These are phyloP conservation scores for Hagleromyces aurorensis DNA, from an alignment of 805 yeast species.

Conservation along the genomic window DNA sequence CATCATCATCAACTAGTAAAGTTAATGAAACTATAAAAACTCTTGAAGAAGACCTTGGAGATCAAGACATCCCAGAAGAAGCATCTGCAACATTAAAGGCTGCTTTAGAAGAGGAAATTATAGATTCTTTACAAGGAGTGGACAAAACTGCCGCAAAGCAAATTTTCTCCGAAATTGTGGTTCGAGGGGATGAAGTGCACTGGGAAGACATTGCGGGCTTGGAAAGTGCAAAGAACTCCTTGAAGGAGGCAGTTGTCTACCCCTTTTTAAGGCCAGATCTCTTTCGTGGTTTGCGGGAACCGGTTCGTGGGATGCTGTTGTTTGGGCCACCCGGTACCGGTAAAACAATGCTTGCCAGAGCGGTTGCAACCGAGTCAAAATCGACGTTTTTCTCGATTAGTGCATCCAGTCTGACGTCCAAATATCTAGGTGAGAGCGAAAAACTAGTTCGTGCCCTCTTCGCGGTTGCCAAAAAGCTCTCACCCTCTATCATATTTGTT, in stretches of 20 bases:
- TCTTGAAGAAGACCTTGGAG: conserved; percentile 2
- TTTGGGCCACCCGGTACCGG: conserved; percentile 99
- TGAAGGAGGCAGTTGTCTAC: conserved; percentile 92
- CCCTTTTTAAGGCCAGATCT: conserved; percentile 92
- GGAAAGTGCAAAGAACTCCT: conserved; percentile 76
- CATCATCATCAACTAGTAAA: not conserved
- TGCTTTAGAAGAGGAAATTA: conserved; percentile 22
- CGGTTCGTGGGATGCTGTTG: conserved; percentile 90
- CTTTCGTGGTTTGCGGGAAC: conserved; percentile 85
- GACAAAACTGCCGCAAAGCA: conserved; percentile 75
- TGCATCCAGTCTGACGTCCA: conserved; percentile 83
- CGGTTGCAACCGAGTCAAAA: conserved; percentile 91
- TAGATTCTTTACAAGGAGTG: conserved; percentile 48
- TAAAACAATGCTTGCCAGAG: conserved; percentile 93
- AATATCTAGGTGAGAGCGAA: conserved; percentile 87
- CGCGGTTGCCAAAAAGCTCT: conserved; percentile 70
- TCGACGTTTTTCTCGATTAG: conserved; percentile 89
- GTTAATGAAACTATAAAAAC: conserved; percentile 1
- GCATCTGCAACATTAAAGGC: conserved; percentile 10
- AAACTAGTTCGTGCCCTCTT: conserved; percentile 86
- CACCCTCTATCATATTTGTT: conserved; percentile 90
- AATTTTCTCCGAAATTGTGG: conserved; percentile 79
- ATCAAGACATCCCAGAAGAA: conserved; percentile 2
- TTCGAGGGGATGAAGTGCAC: conserved; percentile 81
- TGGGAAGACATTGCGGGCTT: conserved; percentile 97